Conservation (phyloP, 345 rosid genomes). For the Eucalyptus shirleyi region DNA sequence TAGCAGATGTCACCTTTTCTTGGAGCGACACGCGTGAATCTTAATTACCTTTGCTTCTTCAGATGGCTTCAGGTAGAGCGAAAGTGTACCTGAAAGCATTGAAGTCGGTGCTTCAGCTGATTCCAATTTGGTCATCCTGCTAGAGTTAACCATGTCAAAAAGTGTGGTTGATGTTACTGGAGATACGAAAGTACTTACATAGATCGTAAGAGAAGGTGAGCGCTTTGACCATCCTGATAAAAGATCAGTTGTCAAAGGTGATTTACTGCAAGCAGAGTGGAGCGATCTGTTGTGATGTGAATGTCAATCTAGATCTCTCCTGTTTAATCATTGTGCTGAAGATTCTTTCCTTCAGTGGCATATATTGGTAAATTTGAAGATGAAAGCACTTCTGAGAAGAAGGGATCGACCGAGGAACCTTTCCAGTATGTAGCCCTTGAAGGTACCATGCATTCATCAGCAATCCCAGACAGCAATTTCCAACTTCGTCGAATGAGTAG, state of each 20-base stretch:
- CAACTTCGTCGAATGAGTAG: not conserved
- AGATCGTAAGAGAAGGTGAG: slow-evolving; percentile 39
- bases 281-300: not conserved
- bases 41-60: not conserved
- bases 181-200: slow-evolving; percentile 43
- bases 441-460: slow-evolving; percentile 4
- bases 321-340: not conserved
- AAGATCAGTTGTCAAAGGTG: slow-evolving; percentile 47
- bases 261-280: not conserved
- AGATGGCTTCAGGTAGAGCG: slow-evolving; percentile 37
- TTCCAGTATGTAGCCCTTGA: slow-evolving; percentile 27
- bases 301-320: not conserved
- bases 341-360: slow-evolving; percentile 21
- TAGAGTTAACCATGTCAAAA: slow-evolving; percentile 55
- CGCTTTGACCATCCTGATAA: slow-evolving; percentile 63
- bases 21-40: not conserved
- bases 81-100: not conserved
- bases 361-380: slow-evolving; percentile 41
- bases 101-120: not conserved
- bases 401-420: slow-evolving; percentile 37
- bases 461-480: not conserved
- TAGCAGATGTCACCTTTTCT: not conserved
- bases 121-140: slow-evolving; percentile 9
- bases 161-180: slow-evolving; percentile 38
- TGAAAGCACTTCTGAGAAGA: slow-evolving; percentile 35